Conservation (phyloP, 2,329 filamentous ascomycete species). For the Xylariaceae sp. region DNA sequence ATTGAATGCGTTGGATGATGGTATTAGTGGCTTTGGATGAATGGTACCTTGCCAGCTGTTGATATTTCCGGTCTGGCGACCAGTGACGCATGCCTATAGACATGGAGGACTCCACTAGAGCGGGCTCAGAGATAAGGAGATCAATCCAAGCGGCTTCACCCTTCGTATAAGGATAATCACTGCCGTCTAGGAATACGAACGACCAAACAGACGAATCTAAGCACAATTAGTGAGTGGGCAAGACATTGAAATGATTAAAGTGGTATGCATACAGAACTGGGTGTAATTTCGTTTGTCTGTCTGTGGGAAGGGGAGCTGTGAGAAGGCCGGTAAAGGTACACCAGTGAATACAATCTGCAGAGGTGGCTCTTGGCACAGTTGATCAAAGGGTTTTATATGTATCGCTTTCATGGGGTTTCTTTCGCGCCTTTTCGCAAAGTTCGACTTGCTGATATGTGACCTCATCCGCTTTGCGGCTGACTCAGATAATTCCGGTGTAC, state of each 20-base stretch:
- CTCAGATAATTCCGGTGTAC: conserved; percentile 23
- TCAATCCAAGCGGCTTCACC: conserved; percentile 33
- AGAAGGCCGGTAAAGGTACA: too few species aligned
- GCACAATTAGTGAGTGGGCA: not conserved
- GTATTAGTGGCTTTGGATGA: conserved; percentile 29
- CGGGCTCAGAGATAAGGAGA: conserved; percentile 34
- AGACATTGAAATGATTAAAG: not conserved
- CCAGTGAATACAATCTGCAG: not conserved
- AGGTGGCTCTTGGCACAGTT: not conserved
- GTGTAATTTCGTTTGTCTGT: not conserved
- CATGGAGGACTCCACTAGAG: conserved; percentile 34
- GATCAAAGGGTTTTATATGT: not conserved
- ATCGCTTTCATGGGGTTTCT: not conserved
- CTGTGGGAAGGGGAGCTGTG: too few species aligned
- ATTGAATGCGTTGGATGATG: conserved; percentile 31
- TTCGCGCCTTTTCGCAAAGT: conserved; percentile 30
- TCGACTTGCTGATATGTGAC: conserved; percentile 29
- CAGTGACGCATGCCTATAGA: conserved; percentile 32
- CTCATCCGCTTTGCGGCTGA: conserved; percentile 26
- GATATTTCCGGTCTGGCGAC: conserved; percentile 29
- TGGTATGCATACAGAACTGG: not conserved
- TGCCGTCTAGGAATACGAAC: conserved; percentile 18
- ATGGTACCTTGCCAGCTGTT: conserved; percentile 28
- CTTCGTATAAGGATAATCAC: conserved; percentile 8
- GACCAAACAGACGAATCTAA: conserved; percentile 26